These are phyloP conservation scores for Fusarium duplospermum DNA, from an alignment of 2,329 filamentous ascomycete genomes.

Conservation along the genomic window DNA sequence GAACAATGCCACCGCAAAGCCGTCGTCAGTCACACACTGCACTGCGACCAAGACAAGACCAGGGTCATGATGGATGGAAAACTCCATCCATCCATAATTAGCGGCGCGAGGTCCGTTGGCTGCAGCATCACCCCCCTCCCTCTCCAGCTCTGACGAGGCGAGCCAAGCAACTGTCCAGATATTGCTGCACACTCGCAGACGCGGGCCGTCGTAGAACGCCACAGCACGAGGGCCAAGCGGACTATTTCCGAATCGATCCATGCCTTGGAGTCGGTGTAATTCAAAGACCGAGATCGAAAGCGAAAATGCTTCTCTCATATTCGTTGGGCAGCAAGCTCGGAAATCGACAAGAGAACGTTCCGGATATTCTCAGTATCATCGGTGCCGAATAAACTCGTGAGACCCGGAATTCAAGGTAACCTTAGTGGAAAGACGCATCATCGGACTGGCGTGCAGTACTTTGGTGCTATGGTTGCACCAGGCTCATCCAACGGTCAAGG, in stretches of 20 bases:
- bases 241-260: background rate
- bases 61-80: background rate
- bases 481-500: constrained; percentile 7
- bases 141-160: background rate
- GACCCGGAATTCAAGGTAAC: constrained; percentile 1
- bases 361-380: background rate
- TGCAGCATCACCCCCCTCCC: background rate
- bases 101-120: background rate
- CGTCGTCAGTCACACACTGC: background rate
- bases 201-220: constrained; percentile 4
- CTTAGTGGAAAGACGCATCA: background rate
- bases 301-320: background rate
- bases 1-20: constrained; percentile 33
- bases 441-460: background rate
- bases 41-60: background rate
- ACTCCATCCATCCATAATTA: background rate
- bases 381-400: background rate
- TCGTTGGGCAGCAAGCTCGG: background rate
- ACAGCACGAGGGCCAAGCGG: constrained; percentile 1
- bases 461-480: background rate
- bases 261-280: constrained; percentile 1
- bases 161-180: background rate
- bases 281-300: constrained; percentile 1
- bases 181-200: background rate
- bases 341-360: background rate